Evolutionary conservation across 1,284 basidiomycete species (phyloP).

Genomic region (Ganoderma sp.): DNA sequence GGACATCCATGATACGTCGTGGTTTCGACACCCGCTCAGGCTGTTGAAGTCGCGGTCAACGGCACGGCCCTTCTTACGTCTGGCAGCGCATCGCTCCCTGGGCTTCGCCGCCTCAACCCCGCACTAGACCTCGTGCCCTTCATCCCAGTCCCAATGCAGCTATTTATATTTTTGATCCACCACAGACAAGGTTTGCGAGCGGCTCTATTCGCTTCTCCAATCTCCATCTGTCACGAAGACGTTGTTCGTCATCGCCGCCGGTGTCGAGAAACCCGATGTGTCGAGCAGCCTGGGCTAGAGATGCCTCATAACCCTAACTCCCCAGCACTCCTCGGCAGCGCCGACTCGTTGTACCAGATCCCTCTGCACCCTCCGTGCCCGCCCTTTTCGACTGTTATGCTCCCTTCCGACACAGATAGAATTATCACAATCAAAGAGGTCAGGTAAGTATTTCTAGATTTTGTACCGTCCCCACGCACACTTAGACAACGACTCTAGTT

Average conservation of each 20-base stretch:
- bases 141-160: not conserved
- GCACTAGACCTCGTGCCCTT: not conserved
- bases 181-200: not conserved
- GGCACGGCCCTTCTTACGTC: not conserved
- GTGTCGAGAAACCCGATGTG: slow-evolving; percentile 1
- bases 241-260: not conserved
- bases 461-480: too few species aligned
- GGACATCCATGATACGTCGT: not conserved
- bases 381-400: not conserved
- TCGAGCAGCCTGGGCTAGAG: not conserved
- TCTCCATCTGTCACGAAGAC: not conserved
- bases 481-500: not conserved
- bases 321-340: not conserved
- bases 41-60: not conserved
- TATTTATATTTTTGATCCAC: not conserved
- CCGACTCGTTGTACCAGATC: not conserved
- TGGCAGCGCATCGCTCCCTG: not conserved
- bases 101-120: not conserved
- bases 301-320: not conserved
- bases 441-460: not conserved
- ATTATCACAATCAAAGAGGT: not conserved
- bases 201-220: not conserved
- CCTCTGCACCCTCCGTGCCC: not conserved
- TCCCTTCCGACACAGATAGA: not conserved
- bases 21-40: not conserved